These are phyloP conservation scores for Coniella lustricola DNA, from an alignment of 2,329 filamentous ascomycete genomes.

Conservation along the genomic window DNA sequence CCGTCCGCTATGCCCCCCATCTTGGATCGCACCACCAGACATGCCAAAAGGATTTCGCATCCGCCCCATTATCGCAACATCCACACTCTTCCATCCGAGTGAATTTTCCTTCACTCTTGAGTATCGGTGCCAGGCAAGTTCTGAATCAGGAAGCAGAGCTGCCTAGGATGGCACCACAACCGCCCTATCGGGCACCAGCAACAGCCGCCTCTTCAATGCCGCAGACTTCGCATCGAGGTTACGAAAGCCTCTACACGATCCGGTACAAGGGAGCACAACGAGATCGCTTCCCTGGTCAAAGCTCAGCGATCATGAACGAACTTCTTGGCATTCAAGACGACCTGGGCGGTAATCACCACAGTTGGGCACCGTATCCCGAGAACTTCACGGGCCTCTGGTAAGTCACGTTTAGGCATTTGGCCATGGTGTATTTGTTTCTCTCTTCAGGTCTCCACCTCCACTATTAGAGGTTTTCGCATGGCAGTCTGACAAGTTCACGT, in stretches of 20 bases:
- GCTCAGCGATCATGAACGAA: not conserved
- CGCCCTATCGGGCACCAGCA: not conserved
- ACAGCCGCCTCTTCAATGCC: not conserved
- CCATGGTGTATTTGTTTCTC: too few relatives aligned
- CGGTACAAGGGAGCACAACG: not conserved
- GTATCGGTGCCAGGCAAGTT: too few relatives aligned
- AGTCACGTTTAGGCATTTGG: not conserved
- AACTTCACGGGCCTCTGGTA: constrained; percentile 12
- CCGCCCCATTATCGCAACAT: too few relatives aligned
- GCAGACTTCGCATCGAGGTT: not conserved
- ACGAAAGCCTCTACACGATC: not conserved
- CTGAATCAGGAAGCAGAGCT: too few relatives aligned
- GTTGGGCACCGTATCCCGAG: constrained; percentile 4
- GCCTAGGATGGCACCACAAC: not conserved
- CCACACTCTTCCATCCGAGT: too few relatives aligned
- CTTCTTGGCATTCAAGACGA: constrained; percentile 2
- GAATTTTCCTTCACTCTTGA: too few relatives aligned
- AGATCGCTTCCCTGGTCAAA: not conserved
- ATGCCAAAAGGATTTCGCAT: too few relatives aligned
- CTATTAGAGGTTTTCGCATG: not conserved
- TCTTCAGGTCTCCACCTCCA: too few relatives aligned
- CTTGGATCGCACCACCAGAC: too few relatives aligned
- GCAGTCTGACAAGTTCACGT: not conserved
- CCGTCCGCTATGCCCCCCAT: too few relatives aligned
- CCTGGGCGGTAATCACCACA: too few relatives aligned